Base-by-base conservation (phyloP, 352 stramenopile species). In the Phytophthora podocarpi region DNA sequence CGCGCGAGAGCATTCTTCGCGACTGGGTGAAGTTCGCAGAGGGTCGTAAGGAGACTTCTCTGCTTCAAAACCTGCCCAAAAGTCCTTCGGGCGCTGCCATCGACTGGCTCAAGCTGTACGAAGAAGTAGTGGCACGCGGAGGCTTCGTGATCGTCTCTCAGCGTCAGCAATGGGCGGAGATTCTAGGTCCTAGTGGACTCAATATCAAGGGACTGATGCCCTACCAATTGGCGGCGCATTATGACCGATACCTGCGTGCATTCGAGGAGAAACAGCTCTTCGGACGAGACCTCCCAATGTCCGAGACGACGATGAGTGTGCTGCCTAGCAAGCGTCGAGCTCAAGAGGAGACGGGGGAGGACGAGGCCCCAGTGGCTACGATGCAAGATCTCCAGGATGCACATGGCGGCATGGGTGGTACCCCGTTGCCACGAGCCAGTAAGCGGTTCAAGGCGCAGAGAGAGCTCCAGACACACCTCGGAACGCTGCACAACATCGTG, bases 221-320 rank as follows among this genome's bases (percentile, higher is more conserved):
- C 2, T 89, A 86, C 54, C 61, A 85, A 39, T 37, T 90, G 10
- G 82, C 82, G 12, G 71, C 74, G 0, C 66, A 82, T 65, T 94
- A 89, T 40, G 77, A 90, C 43, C 70, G 67, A 24, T 67, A 67
- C 30, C 30, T 93, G 35, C 64, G 74, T 16, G 61, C 81, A 12
- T 94, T 94, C 57, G 85, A 94, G 46, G 72, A 84, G 59, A 90
- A 92, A 53, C 82, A 94, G 66, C 66, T 94, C 20, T 89, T 88
- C 50, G 82, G 82, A 23, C 70, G 79, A 39, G 82, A 92, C 45
- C 23, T 88, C 4, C 60, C 78, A 5, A 39, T 27, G 1, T 62
- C 36, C 3, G 50, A 63, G 23, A 45, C 57, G 13, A 58, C 68
- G 1, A 70, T 64, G 36, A 43, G 30, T 7, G 63, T 56, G 1